Evolutionary conservation across 306 rosid species (phyloP), one percentile per base, ranked within the genome.

Genomic region (Bauhinia variegata): DNA sequence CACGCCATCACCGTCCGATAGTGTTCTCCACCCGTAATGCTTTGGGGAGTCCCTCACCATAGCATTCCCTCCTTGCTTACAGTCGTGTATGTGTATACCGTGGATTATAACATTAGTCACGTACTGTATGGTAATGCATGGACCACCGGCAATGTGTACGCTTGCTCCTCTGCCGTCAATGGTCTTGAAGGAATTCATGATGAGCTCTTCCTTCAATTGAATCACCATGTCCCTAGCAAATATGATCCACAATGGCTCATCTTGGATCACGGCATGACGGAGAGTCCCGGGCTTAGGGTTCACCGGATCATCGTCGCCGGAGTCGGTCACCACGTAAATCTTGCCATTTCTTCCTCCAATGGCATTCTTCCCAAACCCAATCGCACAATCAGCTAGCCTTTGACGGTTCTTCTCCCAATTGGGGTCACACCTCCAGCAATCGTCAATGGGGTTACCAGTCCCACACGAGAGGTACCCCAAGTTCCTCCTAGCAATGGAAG

Each of bases 101-200:
- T 93, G 99, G 11, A 93, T 75, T 19, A 93, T 93, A 23, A 93
- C 75, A 78, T 93, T 93, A 0, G 88, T 93, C 54, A 93, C 99
- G 60, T 12, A 93, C 57, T 93, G 99, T 4, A 93, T 57, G 0
- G 99, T 93, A 5, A 93, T 93, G 87, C 99, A 93, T 6, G 99
- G 99, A 12, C 99, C 99, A 1, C 95, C 96, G 11, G 99, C 87
- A 54, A 93, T 93, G 78, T 93, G 99, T 0, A 93, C 99, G 56
- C 95, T 88, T 0, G 97, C 91, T 0, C 99, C 99, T 54, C 99
- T 72, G 0, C 99, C 99, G 59, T 93, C 99, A 10, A 93, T 50
- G 6, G 99, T 93, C 54, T 93, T 93, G 79, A 90, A 93, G 0
- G 99, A 93, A 76, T 90, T 93, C 97, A 93, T 93, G 30, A 93